Evolutionary conservation across 768 basidiomycete genomes (phyloP), one percentile per base, ranked within the genome.

Genomic region (Pisolithus microcarpus): DNA sequence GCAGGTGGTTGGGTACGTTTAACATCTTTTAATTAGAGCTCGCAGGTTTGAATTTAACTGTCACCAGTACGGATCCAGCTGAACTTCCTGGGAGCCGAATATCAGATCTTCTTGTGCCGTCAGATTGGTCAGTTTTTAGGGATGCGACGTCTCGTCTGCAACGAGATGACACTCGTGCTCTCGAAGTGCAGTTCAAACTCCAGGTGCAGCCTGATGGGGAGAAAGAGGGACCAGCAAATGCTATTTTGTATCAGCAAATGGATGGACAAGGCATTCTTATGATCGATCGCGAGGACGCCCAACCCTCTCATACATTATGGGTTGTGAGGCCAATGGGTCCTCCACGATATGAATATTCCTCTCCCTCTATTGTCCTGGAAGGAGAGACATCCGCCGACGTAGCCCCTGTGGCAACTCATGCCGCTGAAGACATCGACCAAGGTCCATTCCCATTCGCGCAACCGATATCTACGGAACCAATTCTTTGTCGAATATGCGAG

Each of bases 251-350:
- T 66, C 87, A 91, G 65, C 82, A 80, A 58, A 92, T 98, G 85
- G 94, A 97, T 62, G 96, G 90, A 28, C 95, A 95, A 65, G 96
- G 96, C 16, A 97, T 99, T 96, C 80, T 98, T 60, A 94, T 98
- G 84, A 79, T 90, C 53, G 94, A 97, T 72, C 83, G 93, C 30
- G 82, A 92, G 64, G 86, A 85, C 49, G 87, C 87, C 16, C 79
- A 81, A 53, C 84, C 91, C 13, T 89, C 92, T 15, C 96, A 97
- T 67, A 95, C 94, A 13, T 96, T 97, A 93, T 97, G 93, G 93
- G 92, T 95, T 42, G 81, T 93, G 67, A 91, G 86, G 64, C 90
- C 91, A 30, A 77, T 86, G 52, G 79, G 81, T 38, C 71, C 82
- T 45, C 80, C 88, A 48, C 82, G 84, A 48, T 82, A 78, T 58